phyloP scores from a whole-genome alignment of 257 asterid genomes.

The Penstemon barbatus region DNA sequence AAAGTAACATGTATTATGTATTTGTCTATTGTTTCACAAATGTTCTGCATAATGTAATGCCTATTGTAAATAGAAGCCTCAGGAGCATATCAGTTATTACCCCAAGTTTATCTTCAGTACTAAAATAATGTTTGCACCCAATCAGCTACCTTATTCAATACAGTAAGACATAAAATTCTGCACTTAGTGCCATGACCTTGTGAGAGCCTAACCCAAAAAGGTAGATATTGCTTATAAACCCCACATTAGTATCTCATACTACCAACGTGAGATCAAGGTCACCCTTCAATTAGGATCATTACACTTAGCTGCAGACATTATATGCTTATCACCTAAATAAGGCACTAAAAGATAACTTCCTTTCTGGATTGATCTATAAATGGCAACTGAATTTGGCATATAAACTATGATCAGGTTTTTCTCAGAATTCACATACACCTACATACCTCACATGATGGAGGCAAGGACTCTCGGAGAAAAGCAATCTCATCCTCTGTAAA shows the following conservation, averaged over 20 bases:
- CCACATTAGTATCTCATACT: too few species aligned
- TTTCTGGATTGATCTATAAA: neutral
- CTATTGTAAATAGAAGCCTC: neutral
- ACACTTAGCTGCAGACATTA: neutral
- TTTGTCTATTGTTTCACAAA: too few species aligned
- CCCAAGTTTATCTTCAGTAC: neutral
- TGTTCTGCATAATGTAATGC: neutral
- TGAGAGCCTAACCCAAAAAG: too few species aligned
- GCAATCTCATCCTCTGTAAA: constrained; percentile 81
- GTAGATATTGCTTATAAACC: too few species aligned
- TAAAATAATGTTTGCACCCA: neutral
- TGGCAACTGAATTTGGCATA: neutral
- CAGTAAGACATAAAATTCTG: neutral
- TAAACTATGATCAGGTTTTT: neutral
- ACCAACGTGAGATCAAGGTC: too few species aligned
- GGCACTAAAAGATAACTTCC: neutral
- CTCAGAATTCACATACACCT: neutral
- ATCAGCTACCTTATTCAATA: too few species aligned
- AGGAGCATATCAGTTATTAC: constrained; percentile 2
- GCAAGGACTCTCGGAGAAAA: constrained; percentile 62
- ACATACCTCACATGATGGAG: constrained; percentile 87
- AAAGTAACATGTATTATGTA: too few species aligned
- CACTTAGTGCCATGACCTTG: too few species aligned
- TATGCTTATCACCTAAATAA: neutral
- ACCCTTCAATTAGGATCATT: neutral